Evolutionary conservation across 2,329 filamentous ascomycete genomes (phyloP).

Genomic region (Beauveria australis): DNA sequence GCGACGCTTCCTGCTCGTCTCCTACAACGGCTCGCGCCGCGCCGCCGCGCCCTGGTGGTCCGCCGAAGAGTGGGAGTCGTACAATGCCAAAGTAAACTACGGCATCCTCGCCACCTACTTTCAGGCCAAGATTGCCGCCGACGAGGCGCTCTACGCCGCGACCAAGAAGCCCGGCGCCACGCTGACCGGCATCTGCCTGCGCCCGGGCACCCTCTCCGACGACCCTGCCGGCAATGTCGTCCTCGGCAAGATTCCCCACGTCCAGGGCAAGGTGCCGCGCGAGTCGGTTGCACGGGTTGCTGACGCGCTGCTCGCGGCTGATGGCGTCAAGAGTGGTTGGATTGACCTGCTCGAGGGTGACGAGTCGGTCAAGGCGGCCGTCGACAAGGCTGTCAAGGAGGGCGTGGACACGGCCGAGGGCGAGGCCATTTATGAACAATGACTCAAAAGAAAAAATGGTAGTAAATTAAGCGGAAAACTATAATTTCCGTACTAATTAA

Average conservation of each 20-base stretch:
- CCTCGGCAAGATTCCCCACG: constrained; percentile 36
- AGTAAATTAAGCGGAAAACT: background rate
- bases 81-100: constrained; percentile 31
- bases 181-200: constrained; percentile 44
- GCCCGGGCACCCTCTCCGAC: constrained; percentile 42
- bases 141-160: constrained; percentile 46
- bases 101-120: constrained; percentile 44
- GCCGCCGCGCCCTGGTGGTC: constrained; percentile 47
- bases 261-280: constrained; percentile 38
- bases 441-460: background rate
- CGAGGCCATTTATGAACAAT: constrained; percentile 30
- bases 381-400: constrained; percentile 40
- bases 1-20: constrained; percentile 57
- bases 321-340: constrained; percentile 41
- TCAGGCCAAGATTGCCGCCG: constrained; percentile 52
- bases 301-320: constrained; percentile 44
- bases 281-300: constrained; percentile 53
- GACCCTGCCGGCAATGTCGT: constrained; percentile 39
- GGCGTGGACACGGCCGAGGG: constrained; percentile 45
- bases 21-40: constrained; percentile 49
- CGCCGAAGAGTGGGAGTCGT: constrained; percentile 39
- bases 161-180: constrained; percentile 26
- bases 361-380: constrained; percentile 38
- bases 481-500: background rate
- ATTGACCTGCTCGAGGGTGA: constrained; percentile 48